Evolutionary conservation across 2,329 filamentous ascomycete genomes (phyloP).

Genomic region (Colletotrichum musicola): DNA sequence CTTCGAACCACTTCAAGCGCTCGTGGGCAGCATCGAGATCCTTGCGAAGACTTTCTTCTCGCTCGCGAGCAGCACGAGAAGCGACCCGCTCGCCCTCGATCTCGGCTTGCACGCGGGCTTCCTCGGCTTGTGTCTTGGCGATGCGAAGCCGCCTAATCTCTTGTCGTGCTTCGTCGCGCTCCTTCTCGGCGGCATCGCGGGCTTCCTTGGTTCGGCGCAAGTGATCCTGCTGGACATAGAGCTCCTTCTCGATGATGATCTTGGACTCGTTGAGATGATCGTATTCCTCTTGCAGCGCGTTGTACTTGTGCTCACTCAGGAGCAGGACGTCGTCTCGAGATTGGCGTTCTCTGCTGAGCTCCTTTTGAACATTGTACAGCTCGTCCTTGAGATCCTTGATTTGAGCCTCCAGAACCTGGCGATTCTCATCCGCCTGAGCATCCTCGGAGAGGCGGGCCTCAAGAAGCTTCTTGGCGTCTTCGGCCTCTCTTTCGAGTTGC

Average conservation of each 20-base stretch:
- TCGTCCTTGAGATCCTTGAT: slow-evolving; percentile 89
- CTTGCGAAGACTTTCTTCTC: slow-evolving; percentile 80
- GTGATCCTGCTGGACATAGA: slow-evolving; percentile 95
- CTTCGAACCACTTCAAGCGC: slow-evolving; percentile 82
- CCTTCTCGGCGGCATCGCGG: slow-evolving; percentile 82
- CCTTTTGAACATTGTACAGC: slow-evolving; percentile 86
- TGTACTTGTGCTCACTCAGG: slow-evolving; percentile 88
- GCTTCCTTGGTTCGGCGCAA: slow-evolving; percentile 88
- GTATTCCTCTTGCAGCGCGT: slow-evolving; percentile 85
- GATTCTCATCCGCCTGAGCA: slow-evolving; percentile 83
- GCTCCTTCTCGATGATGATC: slow-evolving; percentile 97
- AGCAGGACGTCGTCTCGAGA: slow-evolving; percentile 94
- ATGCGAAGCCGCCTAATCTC: slow-evolving; percentile 87
- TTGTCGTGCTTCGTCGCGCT: slow-evolving; percentile 88
- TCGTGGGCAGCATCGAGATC: slow-evolving; percentile 85
- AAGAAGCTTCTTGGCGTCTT: slow-evolving; percentile 87
- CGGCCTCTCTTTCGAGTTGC: slow-evolving; percentile 88
- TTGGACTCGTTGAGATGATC: slow-evolving; percentile 92
- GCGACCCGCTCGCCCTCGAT: slow-evolving; percentile 83
- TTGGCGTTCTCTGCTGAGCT: slow-evolving; percentile 90
- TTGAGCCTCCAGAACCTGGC: slow-evolving; percentile 86
- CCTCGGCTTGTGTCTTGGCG: slow-evolving; percentile 87
- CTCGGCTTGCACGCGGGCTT: slow-evolving; percentile 86
- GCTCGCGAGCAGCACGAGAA: slow-evolving; percentile 82
- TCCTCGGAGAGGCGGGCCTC: slow-evolving; percentile 93